Conservation (phyloP, 2,329 filamentous ascomycete genomes). For the Geosmithia putterillii region DNA sequence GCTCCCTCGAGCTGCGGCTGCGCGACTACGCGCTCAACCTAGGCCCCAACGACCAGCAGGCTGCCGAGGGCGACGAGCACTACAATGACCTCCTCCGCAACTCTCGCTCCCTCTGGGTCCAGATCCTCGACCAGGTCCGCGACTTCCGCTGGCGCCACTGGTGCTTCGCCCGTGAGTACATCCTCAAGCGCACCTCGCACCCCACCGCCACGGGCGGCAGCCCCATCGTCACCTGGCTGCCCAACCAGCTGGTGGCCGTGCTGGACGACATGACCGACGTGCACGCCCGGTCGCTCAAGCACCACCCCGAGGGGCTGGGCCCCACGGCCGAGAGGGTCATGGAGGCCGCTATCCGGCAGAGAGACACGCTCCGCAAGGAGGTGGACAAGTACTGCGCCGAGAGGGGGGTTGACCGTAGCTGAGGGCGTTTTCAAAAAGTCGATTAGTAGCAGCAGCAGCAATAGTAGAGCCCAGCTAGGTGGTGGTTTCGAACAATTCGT, state of each 20-base stretch:
- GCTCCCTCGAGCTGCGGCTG: slow-evolving; percentile 35
- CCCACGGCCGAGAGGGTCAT: slow-evolving; percentile 46
- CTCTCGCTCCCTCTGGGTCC: slow-evolving; percentile 48
- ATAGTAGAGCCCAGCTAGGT: too few relatives aligned
- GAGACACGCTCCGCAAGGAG: slow-evolving; percentile 56
- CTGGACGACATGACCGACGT: slow-evolving; percentile 56
- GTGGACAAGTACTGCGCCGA: slow-evolving; percentile 64
- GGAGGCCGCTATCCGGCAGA: slow-evolving; percentile 52
- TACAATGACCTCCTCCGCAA: slow-evolving; percentile 34
- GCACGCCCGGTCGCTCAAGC: slow-evolving; percentile 27
- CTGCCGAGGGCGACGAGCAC: slow-evolving; percentile 10
- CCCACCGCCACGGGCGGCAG: slow-evolving; percentile 71
- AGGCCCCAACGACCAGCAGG: background rate
- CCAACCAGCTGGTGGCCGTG: slow-evolving; percentile 68
- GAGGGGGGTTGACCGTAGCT: slow-evolving; percentile 26
- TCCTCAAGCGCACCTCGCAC: slow-evolving; percentile 64
- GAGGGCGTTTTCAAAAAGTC: background rate
- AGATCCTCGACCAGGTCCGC: slow-evolving; percentile 60
- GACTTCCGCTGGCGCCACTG: slow-evolving; percentile 78
- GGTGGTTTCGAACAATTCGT: background rate
- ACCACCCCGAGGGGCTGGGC: slow-evolving; percentile 28
- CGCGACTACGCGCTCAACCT: slow-evolving; percentile 43
- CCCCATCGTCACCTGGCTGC: slow-evolving; percentile 75
- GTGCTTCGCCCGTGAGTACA: slow-evolving; percentile 78
- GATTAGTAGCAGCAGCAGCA: background rate